Percentiles rank a stretch among this genome's conserved stretches.
Evolutionary conservation across 306 rosid species (phyloP).

Genomic region (Aeschynomene evenia): DNA sequence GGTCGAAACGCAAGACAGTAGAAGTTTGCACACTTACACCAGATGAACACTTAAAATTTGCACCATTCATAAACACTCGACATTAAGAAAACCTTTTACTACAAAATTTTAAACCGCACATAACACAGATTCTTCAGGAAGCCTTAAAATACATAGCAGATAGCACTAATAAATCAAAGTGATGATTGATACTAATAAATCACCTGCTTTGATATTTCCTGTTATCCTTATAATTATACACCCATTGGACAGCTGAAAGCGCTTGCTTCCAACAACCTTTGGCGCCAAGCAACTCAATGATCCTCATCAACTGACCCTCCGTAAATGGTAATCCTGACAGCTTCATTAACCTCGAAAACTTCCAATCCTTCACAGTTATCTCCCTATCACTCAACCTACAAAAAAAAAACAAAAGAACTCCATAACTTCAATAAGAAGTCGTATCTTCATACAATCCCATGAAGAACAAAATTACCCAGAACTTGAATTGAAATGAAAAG

Average conservation of each 20-base stretch:
- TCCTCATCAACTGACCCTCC: constrained; percentile 70
- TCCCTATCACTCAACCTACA: constrained; percentile 69
- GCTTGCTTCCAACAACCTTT: constrained; percentile 80
- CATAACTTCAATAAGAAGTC: background rate
- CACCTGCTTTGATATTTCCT: constrained; percentile 76
- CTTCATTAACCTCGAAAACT: constrained; percentile 83
- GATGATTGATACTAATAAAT: constrained; percentile 5
- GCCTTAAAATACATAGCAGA: background rate
- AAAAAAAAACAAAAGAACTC: background rate
- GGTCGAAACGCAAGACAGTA: constrained; percentile 2
- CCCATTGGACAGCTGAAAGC: constrained; percentile 81
- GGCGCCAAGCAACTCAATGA: constrained; percentile 62
- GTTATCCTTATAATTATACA: constrained; percentile 51
- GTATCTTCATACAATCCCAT: background rate
- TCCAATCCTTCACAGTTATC: constrained; percentile 70
- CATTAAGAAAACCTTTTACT: constrained; percentile 10
- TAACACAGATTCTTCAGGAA: constrained; percentile 9
- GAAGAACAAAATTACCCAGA: background rate
- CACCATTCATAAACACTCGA: constrained; percentile 7
- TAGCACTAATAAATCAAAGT: background rate
- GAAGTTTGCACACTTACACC: background rate
- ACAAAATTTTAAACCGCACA: background rate
- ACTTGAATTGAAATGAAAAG: background rate
- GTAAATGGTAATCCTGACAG: constrained; percentile 78
- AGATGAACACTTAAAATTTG: background rate